Base-by-base conservation (phyloP, 108 stramenopile species). In the Skeletonema potamos region DNA sequence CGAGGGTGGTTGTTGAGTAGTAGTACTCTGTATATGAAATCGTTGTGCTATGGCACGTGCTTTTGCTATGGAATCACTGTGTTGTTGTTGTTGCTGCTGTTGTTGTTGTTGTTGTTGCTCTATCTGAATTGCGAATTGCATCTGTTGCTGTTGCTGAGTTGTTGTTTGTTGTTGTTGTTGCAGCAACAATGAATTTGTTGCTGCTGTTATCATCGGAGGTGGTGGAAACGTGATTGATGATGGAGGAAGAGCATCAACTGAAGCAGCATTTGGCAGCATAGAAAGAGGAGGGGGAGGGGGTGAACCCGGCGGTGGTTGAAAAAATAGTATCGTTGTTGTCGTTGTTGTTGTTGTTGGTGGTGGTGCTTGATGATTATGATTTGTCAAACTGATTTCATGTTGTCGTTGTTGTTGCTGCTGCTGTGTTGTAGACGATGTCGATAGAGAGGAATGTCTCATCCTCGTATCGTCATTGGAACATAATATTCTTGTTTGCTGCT, bases 41-140 rank as follows among this genome's bases (percentile, higher is more conserved):
- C 71, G 66, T 22, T 39, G 61, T 28, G 78, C 78, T 18, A 79
- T 72, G 10, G 71, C 71, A 5, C 78, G 70, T 27, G 71, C 78
- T 57, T 63, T 79, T 62, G 66, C 70, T 6, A 79, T 68, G 48
- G 78, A 22, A 61, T 71, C 70, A n/a, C 26, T 22, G 20, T 59
- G 48, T 24, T n/a, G 26, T 29, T 67, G 54, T 41, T 32, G 48
- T 62, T 62, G 18, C 17, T 1, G 15, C 11, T 20, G 22, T 12
- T 46, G 44, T 12, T 0, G 58, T 8, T 17, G 13, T 10, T 4
- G 9, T 15, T 55, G 58, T 7, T 43, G 64, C 27, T 46, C 28
- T 29, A 27, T 26, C 27, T 26, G 22, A 30, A 43, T 65, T 44
- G 39, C n/a, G n/a, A n/a, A n/a, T n/a, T n/a, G 34, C n/a, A 10